Percentiles rank a stretch among this genome's conserved stretches.
Conservation (phyloP, 495 filamentous ascomycete genomes). For the Talaromyces proteolyticus region DNA sequence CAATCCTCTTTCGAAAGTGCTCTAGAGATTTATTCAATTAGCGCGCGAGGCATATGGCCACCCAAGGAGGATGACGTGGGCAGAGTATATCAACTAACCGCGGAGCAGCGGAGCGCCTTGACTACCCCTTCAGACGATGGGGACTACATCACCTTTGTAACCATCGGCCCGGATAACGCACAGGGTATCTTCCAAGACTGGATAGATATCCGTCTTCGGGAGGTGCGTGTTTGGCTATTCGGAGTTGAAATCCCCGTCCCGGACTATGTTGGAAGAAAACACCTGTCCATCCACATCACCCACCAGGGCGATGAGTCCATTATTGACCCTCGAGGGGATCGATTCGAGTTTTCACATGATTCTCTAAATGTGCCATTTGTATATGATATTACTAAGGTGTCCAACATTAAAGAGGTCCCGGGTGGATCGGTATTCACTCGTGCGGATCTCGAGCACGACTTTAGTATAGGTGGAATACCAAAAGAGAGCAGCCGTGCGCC, state of each 20-base stretch:
- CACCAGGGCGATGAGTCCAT: slow-evolving; percentile 2
- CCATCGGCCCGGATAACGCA: background rate
- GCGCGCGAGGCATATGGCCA: background rate
- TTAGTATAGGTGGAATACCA: background rate
- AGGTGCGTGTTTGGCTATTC: slow-evolving; percentile 4
- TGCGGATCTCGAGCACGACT: background rate
- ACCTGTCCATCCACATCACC: background rate
- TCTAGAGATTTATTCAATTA: background rate
- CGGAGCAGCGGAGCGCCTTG: background rate
- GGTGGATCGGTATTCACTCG: background rate
- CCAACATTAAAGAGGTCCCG: background rate
- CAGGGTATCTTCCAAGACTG: background rate
- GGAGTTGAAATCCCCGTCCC: background rate
- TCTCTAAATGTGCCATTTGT: slow-evolving; percentile 1
- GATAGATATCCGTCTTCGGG: slow-evolving; percentile 1
- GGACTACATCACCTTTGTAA: background rate
- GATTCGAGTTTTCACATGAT: slow-evolving; percentile 3
- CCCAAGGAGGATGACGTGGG: background rate
- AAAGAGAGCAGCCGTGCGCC: background rate
- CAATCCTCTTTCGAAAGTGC: background rate
- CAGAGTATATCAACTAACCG: background rate
- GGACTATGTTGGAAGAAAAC: background rate
- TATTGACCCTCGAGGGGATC: background rate
- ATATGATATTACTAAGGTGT: slow-evolving; percentile 1
- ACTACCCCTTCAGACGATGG: background rate